Conservation (phyloP, 2,329 filamentous ascomycete genomes). For the Aurifilum marmelostoma region DNA sequence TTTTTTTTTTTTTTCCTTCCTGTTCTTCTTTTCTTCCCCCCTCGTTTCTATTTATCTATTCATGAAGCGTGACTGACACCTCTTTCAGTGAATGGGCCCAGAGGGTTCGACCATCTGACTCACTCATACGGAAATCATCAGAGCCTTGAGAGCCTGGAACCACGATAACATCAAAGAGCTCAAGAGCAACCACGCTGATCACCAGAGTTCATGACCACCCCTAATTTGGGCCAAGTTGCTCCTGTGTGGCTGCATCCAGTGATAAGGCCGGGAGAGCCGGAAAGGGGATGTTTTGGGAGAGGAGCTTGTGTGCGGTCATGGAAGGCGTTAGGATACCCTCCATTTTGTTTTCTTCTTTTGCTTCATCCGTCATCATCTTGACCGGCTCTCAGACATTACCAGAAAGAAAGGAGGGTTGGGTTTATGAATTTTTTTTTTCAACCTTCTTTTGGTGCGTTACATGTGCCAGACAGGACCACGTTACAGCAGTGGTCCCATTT, state of each 20-base stretch:
- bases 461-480: conserved; percentile 4
- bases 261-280: conserved; percentile 5
- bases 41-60: too few relatives aligned
- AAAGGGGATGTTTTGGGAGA: background rate
- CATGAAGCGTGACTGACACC: background rate
- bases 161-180: background rate
- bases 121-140: conserved; percentile 56
- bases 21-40: too few relatives aligned
- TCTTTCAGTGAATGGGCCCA: conserved; percentile 66
- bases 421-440: background rate
- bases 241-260: conserved; percentile 6
- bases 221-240: conserved; percentile 7
- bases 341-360: too few relatives aligned
- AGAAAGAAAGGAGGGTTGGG: background rate
- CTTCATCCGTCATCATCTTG: conserved; percentile 12
- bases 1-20: too few relatives aligned
- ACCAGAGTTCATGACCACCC: background rate
- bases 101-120: conserved; percentile 62
- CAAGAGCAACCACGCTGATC: background rate
- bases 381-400: conserved; percentile 7
- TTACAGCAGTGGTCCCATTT: background rate
- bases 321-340: conserved; percentile 28
- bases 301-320: conserved; percentile 13
- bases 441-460: conserved; percentile 3
- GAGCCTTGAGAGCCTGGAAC: conserved; percentile 21